A percentile compares a stretch with the other conserved stretches of the same genome.
Evolutionary conservation across 257 asterid species (phyloP).

Genomic region (Linaria vulgaris): DNA sequence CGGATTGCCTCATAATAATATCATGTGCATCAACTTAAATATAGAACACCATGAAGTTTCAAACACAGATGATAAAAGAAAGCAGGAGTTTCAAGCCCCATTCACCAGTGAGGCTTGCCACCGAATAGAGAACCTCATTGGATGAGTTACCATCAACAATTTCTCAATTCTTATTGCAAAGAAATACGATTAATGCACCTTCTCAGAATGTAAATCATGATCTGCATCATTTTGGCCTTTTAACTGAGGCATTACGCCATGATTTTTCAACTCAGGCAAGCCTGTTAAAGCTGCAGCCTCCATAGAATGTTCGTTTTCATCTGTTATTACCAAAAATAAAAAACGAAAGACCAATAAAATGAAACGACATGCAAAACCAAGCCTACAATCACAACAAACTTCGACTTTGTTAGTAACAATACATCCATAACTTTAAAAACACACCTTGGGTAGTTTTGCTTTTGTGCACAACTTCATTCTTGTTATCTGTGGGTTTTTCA

Average conservation of each 20-base stretch:
- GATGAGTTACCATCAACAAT: background rate
- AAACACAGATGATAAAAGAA: background rate
- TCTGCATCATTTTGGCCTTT: constrained; percentile 4
- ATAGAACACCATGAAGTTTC: background rate
- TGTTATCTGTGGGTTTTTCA: constrained; percentile 10
- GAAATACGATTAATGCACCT: constrained; percentile 17
- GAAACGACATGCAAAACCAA: background rate
- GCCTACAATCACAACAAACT: background rate
- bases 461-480: background rate
- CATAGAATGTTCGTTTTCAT: background rate
- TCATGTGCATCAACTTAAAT: background rate
- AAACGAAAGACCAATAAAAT: background rate
- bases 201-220: background rate
- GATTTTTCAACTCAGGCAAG: constrained; percentile 17
- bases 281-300: background rate
- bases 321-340: constrained; percentile 14
- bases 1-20: no score
- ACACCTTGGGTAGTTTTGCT: background rate
- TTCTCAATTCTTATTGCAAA: background rate
- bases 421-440: background rate
- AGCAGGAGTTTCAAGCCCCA: no score
- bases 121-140: background rate
- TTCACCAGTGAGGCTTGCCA: background rate
- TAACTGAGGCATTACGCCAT: background rate
- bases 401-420: background rate